Evolutionary conservation across 176 grass and related monocot species (phyloP), one percentile per base, ranked within the genome.

Genomic region (Stipa capillata): DNA sequence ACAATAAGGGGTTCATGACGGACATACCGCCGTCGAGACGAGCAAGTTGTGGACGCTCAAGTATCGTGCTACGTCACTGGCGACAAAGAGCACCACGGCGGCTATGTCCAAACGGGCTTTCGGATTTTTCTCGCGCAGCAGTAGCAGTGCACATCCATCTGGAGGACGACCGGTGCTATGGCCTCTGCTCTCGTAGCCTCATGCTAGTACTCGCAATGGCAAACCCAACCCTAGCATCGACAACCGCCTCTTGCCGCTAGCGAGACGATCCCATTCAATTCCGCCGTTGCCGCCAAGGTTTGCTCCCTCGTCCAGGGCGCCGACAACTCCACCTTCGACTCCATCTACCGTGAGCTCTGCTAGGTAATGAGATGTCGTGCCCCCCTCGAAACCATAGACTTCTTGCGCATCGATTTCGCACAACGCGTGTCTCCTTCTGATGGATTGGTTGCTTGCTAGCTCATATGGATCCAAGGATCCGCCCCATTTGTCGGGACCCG

Each of bases 241-340:
- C 65, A 44, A 65, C 79, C 60, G 56, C 47, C 66, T 45, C 74
- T 51, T 62, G 65, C 80, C 48, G 70, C 61, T 20, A 53, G 65
- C 68, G 78, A 61, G 32, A 92, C 93, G 88, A 65, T 88, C 58
- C 86, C 89, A 10, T 89, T 82, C 34, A 78, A 69, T 59, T 37
- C 86, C 68, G 77, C 80, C 28, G 57, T 93, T 53, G 69, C 85
- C 60, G 83, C 72, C 11, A 80, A 91, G 79, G 87, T 93, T 34
- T 88, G 86, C 70, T 49, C 74, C 33, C 80, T 97, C 77, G 49
- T 93, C 35, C 85, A 85, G 69, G 75, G 54, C 68, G 79, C 77
- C 31, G 80, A 81, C 48, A 80, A 85, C 7, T 86, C 83, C 80
- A 91, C 83, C 86, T 91, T 72, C 67, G 67, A 72, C 6, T 33